These are phyloP conservation scores for Penicillium sp. DNA, from an alignment of 2,329 filamentous ascomycete genomes.

Conservation along the genomic window DNA sequence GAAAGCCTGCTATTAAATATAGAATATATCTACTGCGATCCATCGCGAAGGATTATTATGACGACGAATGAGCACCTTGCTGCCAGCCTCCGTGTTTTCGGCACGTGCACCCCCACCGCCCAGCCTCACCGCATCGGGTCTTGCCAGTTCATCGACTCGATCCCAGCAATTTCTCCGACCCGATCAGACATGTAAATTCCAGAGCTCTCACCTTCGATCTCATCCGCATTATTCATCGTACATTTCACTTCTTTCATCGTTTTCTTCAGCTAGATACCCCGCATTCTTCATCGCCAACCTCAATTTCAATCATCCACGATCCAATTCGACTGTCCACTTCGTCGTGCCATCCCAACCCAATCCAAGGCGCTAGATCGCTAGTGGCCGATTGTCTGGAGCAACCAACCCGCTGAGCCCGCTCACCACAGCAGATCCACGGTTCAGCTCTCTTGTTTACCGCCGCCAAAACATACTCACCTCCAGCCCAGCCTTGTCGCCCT, in stretches of 20 bases:
- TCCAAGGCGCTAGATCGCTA: constrained; percentile 29
- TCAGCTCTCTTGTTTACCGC: constrained; percentile 41
- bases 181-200: background rate
- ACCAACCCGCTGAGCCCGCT: constrained; percentile 28
- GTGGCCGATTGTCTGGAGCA: constrained; percentile 36
- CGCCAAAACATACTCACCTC: constrained; percentile 19
- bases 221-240: background rate
- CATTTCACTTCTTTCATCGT: background rate
- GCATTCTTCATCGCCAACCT: constrained; percentile 11
- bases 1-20: too few relatives aligned
- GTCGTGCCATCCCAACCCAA: constrained; percentile 14
- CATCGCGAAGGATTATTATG: background rate
- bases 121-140: constrained; percentile 23
- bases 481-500: constrained; percentile 32
- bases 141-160: background rate
- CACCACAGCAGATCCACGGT: constrained; percentile 35
- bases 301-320: constrained; percentile 10
- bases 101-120: constrained; percentile 23
- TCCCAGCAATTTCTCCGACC: constrained; percentile 6
- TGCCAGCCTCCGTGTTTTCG: constrained; percentile 16
- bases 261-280: background rate
- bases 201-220: constrained; percentile 5
- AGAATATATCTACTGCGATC: too few relatives aligned
- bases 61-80: background rate
- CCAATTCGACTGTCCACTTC: background rate